phyloP scores from a whole-genome alignment of 192 early-diverging fungal genomes.

The Thamnidium elegans region DNA sequence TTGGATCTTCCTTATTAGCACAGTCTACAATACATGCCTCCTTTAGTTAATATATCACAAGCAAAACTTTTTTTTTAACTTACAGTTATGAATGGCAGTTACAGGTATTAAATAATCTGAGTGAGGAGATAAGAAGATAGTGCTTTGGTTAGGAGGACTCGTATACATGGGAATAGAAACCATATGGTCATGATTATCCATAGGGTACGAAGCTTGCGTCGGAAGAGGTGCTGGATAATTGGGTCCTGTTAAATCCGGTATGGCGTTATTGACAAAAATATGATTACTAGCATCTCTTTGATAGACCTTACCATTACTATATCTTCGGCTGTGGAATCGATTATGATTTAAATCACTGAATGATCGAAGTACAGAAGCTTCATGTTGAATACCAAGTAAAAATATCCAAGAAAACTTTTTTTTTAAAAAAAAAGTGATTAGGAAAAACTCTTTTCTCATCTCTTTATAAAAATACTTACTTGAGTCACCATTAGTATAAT shows the following conservation, averaged over 20 bases:
- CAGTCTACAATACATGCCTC: slow-evolving; percentile 48
- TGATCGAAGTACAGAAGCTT: slow-evolving; percentile 1
- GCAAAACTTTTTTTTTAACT: slow-evolving; percentile 1
- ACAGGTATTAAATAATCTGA: slow-evolving; percentile 61
- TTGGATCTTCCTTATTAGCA: slow-evolving; percentile 88
- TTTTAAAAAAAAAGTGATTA: background rate
- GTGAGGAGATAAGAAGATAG: background rate
- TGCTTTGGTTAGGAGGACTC: slow-evolving; percentile 1
- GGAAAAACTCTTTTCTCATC: slow-evolving; percentile 24
- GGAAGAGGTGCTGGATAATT: slow-evolving; percentile 1
- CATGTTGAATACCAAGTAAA: slow-evolving; percentile 16
- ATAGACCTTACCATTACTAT: background rate
- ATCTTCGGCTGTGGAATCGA: background rate
- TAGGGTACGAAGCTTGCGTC: slow-evolving; percentile 2
- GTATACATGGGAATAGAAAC: slow-evolving; percentile 3
- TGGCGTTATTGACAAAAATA: background rate
- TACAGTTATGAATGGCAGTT: slow-evolving; percentile 16
- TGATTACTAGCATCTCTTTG: background rate
- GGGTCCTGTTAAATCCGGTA: background rate
- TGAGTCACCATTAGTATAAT: slow-evolving; percentile 29
- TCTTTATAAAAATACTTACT: slow-evolving; percentile 58
- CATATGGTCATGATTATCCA: background rate
- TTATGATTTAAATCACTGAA: slow-evolving; percentile 5
- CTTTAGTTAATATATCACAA: background rate
- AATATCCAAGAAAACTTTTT: slow-evolving; percentile 25